These are phyloP conservation scores for Cryphonectria japonica DNA, from an alignment of 2,329 filamentous ascomycete species.

Conservation along the genomic window DNA sequence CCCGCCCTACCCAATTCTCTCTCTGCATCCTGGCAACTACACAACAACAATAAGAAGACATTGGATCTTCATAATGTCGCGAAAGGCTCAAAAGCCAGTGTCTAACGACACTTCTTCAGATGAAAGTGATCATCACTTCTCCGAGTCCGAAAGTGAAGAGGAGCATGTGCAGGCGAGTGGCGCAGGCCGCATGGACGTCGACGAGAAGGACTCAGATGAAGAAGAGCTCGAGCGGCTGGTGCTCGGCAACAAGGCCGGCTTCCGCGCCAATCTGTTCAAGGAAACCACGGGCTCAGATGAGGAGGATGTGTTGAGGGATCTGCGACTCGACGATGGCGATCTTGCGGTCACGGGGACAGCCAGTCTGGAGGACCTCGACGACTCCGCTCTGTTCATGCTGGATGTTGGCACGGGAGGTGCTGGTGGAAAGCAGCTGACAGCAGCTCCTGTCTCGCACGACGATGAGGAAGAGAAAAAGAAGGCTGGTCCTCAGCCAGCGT, in stretches of 20 bases:
- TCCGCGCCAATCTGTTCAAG: slow-evolving; percentile 72
- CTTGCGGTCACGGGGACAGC: slow-evolving; percentile 26
- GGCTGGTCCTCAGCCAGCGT: slow-evolving; percentile 61
- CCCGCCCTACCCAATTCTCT: not conserved
- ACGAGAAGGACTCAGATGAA: slow-evolving; percentile 80
- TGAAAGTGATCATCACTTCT: slow-evolving; percentile 33
- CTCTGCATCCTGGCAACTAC: not conserved
- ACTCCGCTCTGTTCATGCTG: slow-evolving; percentile 84
- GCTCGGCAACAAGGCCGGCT: slow-evolving; percentile 84
- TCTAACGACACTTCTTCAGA: slow-evolving; percentile 36
- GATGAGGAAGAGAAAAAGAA: slow-evolving; percentile 26
- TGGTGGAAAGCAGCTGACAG: slow-evolving; percentile 38
- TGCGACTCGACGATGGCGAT: slow-evolving; percentile 36
- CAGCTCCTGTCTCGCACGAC: slow-evolving; percentile 33
- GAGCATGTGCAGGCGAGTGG: slow-evolving; percentile 33
- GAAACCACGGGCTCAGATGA: slow-evolving; percentile 47
- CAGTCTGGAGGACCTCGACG: slow-evolving; percentile 56
- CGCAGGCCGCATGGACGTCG: slow-evolving; percentile 37
- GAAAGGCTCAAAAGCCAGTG: slow-evolving; percentile 20
- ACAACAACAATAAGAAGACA: not conserved
- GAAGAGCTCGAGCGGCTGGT: slow-evolving; percentile 86
- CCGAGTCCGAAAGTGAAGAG: slow-evolving; percentile 21
- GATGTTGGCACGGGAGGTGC: slow-evolving; percentile 64
- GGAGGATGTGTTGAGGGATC: slow-evolving; percentile 41
- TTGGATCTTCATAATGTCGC: slow-evolving; percentile 22